Percentiles rank a stretch among this genome's conserved stretches.
Evolutionary conservation across 2,329 filamentous ascomycete species (phyloP).

Genomic region (Thelonectria rubi): DNA sequence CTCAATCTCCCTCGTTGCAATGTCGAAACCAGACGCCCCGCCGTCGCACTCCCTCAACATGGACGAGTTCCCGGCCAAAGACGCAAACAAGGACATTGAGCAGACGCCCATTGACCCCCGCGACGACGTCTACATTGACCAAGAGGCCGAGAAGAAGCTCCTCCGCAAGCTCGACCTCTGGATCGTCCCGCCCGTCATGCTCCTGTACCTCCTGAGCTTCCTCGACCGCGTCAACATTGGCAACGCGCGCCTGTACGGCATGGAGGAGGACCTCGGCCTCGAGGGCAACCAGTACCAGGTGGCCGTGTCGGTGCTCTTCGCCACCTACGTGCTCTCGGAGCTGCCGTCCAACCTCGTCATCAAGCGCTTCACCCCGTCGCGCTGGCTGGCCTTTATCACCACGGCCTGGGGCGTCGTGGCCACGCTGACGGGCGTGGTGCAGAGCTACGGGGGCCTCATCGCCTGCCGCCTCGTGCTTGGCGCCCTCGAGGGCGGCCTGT

Average conservation of each 20-base stretch:
- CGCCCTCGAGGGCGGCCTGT: constrained; percentile 56
- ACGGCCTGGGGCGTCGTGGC: constrained; percentile 55
- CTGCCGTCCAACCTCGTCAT: constrained; percentile 55
- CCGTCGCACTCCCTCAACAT: background rate
- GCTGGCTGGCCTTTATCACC: constrained; percentile 40
- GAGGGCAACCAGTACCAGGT: constrained; percentile 65
- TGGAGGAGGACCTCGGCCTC: constrained; percentile 69
- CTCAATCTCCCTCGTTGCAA: constrained; percentile 7
- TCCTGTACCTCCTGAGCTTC: constrained; percentile 62
- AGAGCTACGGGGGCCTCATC: constrained; percentile 45
- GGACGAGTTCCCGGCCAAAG: constrained; percentile 3
- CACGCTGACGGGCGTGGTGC: constrained; percentile 57
- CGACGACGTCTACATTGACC: constrained; percentile 43
- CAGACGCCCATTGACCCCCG: constrained; percentile 23
- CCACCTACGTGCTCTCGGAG: constrained; percentile 52
- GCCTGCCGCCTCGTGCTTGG: constrained; percentile 56
- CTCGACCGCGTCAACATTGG: constrained; percentile 52
- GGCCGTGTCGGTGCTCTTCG: constrained; percentile 45
- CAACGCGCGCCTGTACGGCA: constrained; percentile 69
- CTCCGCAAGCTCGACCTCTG: constrained; percentile 68
- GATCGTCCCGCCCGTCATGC: constrained; percentile 68
- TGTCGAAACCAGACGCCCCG: constrained; percentile 27
- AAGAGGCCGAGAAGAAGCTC: constrained; percentile 49
- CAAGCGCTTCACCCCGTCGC: constrained; percentile 49
- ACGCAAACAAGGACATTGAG: constrained; percentile 34